These are phyloP conservation scores for Sporopachydermia quercuum DNA, from an alignment of 805 yeast species.

Conservation along the genomic window DNA sequence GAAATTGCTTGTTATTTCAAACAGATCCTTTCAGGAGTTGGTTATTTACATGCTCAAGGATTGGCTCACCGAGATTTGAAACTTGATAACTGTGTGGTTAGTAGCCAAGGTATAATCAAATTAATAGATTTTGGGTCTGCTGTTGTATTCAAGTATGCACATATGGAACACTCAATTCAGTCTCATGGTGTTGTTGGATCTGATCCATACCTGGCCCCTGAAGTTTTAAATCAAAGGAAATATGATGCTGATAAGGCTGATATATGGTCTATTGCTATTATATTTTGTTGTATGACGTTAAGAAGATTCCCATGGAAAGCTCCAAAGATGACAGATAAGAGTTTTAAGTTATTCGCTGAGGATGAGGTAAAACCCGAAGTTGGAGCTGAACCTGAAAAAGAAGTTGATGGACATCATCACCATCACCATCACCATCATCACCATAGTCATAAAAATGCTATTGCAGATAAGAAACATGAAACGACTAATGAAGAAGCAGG, in stretches of 20 bases:
- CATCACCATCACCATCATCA: too few species aligned
- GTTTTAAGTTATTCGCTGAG: conserved; percentile 52
- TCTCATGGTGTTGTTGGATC: conserved; percentile 88
- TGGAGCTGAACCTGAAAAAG: conserved; percentile 12
- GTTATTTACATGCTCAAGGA: conserved; percentile 65
- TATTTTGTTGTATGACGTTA: conserved; percentile 79
- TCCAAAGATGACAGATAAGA: conserved; percentile 63
- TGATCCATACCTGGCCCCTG: conserved; percentile 93
- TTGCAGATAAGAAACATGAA: neutral
- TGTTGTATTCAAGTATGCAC: conserved; percentile 60
- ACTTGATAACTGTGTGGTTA: conserved; percentile 85
- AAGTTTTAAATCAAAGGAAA: conserved; percentile 39
- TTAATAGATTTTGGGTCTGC: conserved; percentile 92
- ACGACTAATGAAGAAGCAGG: neutral
- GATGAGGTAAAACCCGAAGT: conserved; percentile 16
- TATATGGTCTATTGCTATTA: conserved; percentile 87
- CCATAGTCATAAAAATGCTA: conserved; percentile 3
- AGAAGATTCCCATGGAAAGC: conserved; percentile 92
- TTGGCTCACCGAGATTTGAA: conserved; percentile 89
- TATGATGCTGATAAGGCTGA: conserved; percentile 87
- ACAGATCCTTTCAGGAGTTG: conserved; percentile 65
- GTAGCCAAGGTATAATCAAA: conserved; percentile 58
- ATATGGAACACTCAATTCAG: conserved; percentile 36
- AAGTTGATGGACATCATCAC: neutral
- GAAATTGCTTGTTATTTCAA: conserved; percentile 73